Evolutionary conservation across 163 green algal species (phyloP).

Genomic region (Chlamydomonas reinhardtii): DNA sequence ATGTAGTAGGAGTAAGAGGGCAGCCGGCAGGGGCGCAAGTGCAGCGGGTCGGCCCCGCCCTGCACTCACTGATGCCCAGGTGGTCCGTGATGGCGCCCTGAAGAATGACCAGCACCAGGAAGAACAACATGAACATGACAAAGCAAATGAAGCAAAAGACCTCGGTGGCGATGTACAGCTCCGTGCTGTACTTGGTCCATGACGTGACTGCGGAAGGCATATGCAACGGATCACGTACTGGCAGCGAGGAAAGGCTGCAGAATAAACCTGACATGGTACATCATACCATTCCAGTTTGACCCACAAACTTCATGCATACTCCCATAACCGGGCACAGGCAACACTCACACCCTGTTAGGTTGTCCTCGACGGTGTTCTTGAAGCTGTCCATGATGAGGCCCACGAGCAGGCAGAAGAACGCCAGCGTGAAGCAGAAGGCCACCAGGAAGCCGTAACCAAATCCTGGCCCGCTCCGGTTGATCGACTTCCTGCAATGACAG

Average conservation of each 20-base stretch:
- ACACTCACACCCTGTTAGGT: background rate
- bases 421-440: slow-evolving; percentile 58
- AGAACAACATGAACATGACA: slow-evolving; percentile 55
- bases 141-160: slow-evolving; percentile 58
- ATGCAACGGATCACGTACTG: no score
- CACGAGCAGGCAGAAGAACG: slow-evolving; percentile 56
- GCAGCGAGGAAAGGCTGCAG: no score
- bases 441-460: slow-evolving; percentile 64
- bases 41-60: no score
- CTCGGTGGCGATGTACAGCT: slow-evolving; percentile 53
- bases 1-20: no score
- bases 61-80: slow-evolving; percentile 61
- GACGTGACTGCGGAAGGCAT: background rate
- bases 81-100: slow-evolving; percentile 55
- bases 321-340: no score
- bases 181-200: slow-evolving; percentile 56
- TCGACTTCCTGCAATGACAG: slow-evolving; percentile 53
- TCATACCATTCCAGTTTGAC: no score
- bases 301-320: no score
- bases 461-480: slow-evolving; percentile 59
- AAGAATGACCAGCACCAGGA: slow-evolving; percentile 53
- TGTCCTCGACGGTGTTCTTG: background rate
- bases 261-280: no score
- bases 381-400: slow-evolving; percentile 61
- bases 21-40: no score